Evolutionary conservation across 1,139 yeast genomes (phyloP).

Genomic region (Suhomyces choctaworum): DNA sequence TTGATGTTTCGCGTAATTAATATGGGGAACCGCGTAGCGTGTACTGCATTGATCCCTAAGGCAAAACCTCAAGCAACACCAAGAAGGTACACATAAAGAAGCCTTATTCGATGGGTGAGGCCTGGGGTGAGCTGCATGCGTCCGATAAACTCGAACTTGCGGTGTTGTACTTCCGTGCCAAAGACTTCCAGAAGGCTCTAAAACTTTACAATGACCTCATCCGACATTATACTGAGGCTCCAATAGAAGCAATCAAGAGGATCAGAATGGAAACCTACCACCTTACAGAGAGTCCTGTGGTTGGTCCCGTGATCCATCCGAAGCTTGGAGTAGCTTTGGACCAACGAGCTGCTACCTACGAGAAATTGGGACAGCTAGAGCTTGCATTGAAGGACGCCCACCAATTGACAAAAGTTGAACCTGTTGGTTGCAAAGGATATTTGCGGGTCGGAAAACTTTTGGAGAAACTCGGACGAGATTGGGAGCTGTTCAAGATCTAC

Average conservation of each 20-base stretch:
- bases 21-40: no score
- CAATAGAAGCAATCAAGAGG: conserved; percentile 17
- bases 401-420: conserved; percentile 46
- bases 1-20: no score
- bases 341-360: conserved; percentile 61
- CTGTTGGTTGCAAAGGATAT: conserved; percentile 61
- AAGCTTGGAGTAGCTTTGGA: conserved; percentile 36
- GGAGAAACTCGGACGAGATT: conserved; percentile 26
- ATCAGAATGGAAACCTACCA: conserved; percentile 22
- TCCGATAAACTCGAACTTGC: conserved; percentile 35
- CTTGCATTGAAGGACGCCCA: conserved; percentile 50
- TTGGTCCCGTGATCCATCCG: conserved; percentile 32
- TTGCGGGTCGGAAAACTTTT: conserved; percentile 53
- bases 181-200: conserved; percentile 32
- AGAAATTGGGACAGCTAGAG: conserved; percentile 42
- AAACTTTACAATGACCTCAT: conserved; percentile 15
- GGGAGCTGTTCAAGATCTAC: conserved; percentile 45
- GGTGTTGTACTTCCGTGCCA: conserved; percentile 34
- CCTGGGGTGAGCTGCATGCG: conserved; percentile 21
- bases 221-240: conserved; percentile 16
- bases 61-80: not conserved
- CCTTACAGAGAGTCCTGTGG: conserved; percentile 26
- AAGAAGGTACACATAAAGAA: no score
- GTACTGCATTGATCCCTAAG: not conserved
- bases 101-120: conserved; percentile 7